Evolutionary conservation across 352 stramenopile genomes (phyloP), one percentile per base, ranked within the genome.

Genomic region (Elongisporangium senticosum): DNA sequence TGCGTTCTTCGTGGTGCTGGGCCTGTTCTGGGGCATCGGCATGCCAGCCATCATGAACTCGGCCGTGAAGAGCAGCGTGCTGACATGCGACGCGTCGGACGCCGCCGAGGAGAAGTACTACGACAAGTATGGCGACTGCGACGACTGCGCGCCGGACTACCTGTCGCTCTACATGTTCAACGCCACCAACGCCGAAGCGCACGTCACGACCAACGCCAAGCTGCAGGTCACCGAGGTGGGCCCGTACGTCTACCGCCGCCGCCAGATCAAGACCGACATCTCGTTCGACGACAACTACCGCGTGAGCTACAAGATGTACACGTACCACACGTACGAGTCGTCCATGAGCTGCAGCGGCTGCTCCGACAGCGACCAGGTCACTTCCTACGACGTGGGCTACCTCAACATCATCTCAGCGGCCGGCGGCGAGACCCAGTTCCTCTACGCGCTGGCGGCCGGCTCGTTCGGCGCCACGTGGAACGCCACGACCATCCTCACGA

Each of bases 291-390:
- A 86, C 57, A 58, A 63, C 53, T 78, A 81, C 65, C 68, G 56
- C 40, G 71, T 92, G 55, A 84, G 63, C 43, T 92, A 92, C 77
- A 88, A 86, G 67, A 72, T 64, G 61, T 92, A 92, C 73, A 88
- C 75, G 55, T 89, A 87, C 69, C 77, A 89, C 72, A 81, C 68
- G 57, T 92, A 73, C 55, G 62, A 74, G 8, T 11, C 63, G 15
- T 63, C 71, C 3, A 68, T 65, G 58, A 86, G 74, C 56, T 92
- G 83, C 59, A 49, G 51, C n/a, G 68, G 58, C n/a, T 92, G 82
- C 68, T 66, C 59, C 15, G 78, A 87, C 50, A 61, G 58, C 13
- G 83, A 92, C 64, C 49, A 75, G 59, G 75, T 88, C 53, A 68
- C 79, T 56, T 74, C 62, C 57, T 75, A 75, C 61, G 83, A 92